Base-by-base conservation (phyloP, 1,139 yeast genomes). In the Saccharomyces pastorianus region DNA sequence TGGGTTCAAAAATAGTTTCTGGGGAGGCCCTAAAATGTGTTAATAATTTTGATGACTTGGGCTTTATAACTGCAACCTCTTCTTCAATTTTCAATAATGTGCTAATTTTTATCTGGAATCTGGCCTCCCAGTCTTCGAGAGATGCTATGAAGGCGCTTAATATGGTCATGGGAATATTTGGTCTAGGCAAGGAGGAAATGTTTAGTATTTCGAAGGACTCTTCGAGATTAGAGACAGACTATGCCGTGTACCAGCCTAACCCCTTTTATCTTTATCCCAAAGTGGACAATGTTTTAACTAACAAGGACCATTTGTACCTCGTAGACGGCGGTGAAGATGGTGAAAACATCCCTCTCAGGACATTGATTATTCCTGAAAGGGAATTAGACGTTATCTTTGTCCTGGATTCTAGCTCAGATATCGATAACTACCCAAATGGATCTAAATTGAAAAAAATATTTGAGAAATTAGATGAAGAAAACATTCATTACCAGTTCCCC, bases 271-370 rank as follows among this genome's bases (percentile, higher is more conserved):
- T 73, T 14, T 72, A 67, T 52, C 64, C 63, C 0, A 54, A 53
- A 14, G 57, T 57, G 9, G 56, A 61, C 7, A 54, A 53, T 23
- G 58, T 62, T 17, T 62, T 71, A 1, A 68, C 65, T 4, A 34
- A 48, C 1, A 55, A 58, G 7, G 58, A 70, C 47, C 65, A 64
- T 42, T 62, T 78, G 26, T 74, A 72, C 54, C 68, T 84, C 62
- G 85, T 80, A 5, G 90, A 84, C 68, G 89, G 89, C 6, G 88
- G 89, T 28, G 83, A 80, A 65, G 85, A 81, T 65, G 76, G 75
- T 1, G 88, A 84, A 63, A 79, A 79, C 57, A 74, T 84, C 9
- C 89, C 89, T 2, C 71, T 82, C 46, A 77, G 82, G 58, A 84
- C 88, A 4, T 72, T 83, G 54, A 70, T 83, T 46, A 82, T 81